These are phyloP conservation scores for Vachellia pachyceras DNA, from an alignment of 306 rosid species.

Conservation along the genomic window DNA sequence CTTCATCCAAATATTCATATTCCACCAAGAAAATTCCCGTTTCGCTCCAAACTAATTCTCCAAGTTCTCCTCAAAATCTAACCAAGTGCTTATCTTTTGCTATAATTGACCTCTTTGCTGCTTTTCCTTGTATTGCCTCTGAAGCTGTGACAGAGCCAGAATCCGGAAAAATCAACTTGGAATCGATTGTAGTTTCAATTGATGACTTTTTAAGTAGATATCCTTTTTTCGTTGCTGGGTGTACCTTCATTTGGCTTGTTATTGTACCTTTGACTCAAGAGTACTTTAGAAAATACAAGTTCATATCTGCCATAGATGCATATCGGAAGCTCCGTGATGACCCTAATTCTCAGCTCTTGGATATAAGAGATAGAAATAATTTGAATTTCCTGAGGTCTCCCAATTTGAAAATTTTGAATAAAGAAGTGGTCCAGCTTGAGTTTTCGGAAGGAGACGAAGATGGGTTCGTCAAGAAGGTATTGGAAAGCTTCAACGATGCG, in stretches of 20 bases:
- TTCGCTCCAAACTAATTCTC: slow-evolving; percentile 29
- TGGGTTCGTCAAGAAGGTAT: slow-evolving; percentile 72
- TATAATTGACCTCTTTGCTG: no score
- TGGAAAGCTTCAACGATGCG: slow-evolving; percentile 57
- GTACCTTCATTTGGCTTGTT: no score
- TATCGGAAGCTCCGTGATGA: slow-evolving; percentile 74
- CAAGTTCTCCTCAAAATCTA: slow-evolving; percentile 31
- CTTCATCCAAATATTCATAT: slow-evolving; percentile 36
- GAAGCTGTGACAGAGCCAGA: no score
- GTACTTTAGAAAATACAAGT: slow-evolving; percentile 78
- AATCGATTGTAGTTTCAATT: no score
- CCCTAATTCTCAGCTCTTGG: slow-evolving; percentile 68
- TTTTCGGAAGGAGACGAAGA: slow-evolving; percentile 69
- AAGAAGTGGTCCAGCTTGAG: slow-evolving; percentile 64
- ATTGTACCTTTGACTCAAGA: no score
- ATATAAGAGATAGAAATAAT: slow-evolving; percentile 71
- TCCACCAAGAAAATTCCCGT: slow-evolving; percentile 30
- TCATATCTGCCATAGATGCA: slow-evolving; percentile 73
- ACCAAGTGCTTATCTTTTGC: slow-evolving; percentile 43
- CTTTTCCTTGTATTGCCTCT: no score
- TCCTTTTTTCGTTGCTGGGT: no score
- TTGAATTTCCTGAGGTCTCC: slow-evolving; percentile 68
- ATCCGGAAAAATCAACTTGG: no score
- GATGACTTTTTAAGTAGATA: no score
- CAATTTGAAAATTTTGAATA: slow-evolving; percentile 70